These are phyloP conservation scores for Peniophora sp. DNA, from an alignment of 1,284 basidiomycete species.

Conservation along the genomic window DNA sequence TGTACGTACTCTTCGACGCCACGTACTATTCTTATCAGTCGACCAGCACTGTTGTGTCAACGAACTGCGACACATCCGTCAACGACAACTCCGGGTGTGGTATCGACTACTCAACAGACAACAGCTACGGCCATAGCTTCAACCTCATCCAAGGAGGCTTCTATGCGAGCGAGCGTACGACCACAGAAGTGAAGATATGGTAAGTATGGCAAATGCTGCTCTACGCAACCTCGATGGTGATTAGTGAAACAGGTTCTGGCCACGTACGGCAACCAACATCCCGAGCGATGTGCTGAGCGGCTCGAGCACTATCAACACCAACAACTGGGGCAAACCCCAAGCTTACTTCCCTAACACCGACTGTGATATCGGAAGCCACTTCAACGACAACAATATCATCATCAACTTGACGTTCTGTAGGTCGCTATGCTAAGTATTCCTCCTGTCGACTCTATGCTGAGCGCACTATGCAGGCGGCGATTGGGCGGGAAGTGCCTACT, in stretches of 20 bases:
- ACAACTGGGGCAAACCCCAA: slow-evolving; percentile 33
- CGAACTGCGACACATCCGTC: slow-evolving; percentile 42
- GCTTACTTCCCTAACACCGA: slow-evolving; percentile 34
- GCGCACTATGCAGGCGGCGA: background rate
- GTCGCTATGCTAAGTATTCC: background rate
- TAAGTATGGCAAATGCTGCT: slow-evolving; percentile 12
- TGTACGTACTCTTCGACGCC: too few species aligned
- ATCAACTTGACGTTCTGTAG: slow-evolving; percentile 28
- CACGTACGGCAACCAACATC: slow-evolving; percentile 25
- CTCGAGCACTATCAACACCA: slow-evolving; percentile 27
- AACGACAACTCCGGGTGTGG: slow-evolving; percentile 61
- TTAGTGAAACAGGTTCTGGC: slow-evolving; percentile 35
- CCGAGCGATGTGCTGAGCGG: slow-evolving; percentile 36
- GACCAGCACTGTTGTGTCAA: slow-evolving; percentile 26
- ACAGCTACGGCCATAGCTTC: slow-evolving; percentile 50
- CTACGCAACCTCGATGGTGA: too few species aligned
- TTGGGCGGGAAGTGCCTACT: background rate
- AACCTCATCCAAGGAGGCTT: slow-evolving; percentile 55
- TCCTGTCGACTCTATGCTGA: background rate
- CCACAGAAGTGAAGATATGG: slow-evolving; percentile 37
- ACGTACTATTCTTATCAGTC: slow-evolving; percentile 12
- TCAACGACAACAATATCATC: slow-evolving; percentile 37
- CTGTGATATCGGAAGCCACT: slow-evolving; percentile 32
- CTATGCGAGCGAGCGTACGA: slow-evolving; percentile 43
- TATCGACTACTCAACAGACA: slow-evolving; percentile 34